Conservation (phyloP, 2,329 filamentous ascomycete genomes). For the Diaporthe sp. region DNA sequence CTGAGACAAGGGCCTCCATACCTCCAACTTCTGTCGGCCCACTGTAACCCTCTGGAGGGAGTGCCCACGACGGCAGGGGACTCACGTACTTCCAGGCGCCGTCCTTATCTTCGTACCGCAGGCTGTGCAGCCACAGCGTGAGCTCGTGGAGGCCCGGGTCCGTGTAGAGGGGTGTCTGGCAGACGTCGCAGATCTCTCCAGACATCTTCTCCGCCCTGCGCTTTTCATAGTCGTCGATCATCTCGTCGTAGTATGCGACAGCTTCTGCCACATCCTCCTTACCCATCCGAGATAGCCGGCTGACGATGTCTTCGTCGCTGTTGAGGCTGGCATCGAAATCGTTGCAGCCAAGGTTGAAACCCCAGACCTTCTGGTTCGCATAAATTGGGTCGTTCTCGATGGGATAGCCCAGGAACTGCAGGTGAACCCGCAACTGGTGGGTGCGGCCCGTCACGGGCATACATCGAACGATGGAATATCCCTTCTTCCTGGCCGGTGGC, state of each 20-base stretch:
- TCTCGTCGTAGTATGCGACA: constrained; percentile 92
- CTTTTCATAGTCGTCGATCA: constrained; percentile 91
- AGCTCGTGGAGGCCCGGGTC: constrained; percentile 93
- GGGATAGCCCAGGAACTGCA: constrained; percentile 94
- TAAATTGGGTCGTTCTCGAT: constrained; percentile 99
- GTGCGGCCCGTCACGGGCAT: constrained; percentile 93
- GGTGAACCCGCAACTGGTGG: constrained; percentile 93
- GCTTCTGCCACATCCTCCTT: constrained; percentile 94
- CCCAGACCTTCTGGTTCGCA: constrained; percentile 93
- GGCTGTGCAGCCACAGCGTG: constrained; percentile 92
- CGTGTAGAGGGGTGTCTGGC: constrained; percentile 90
- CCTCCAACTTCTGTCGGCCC: constrained; percentile 79
- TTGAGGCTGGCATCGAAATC: constrained; percentile 76
- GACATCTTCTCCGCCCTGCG: constrained; percentile 94
- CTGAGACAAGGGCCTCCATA: constrained; percentile 71
- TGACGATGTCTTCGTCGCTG: constrained; percentile 91
- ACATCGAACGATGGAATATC: constrained; percentile 96
- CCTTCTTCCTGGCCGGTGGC: constrained; percentile 70
- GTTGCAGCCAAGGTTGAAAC: constrained; percentile 78
- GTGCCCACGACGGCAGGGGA: constrained; percentile 85
- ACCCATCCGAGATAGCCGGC: constrained; percentile 87
- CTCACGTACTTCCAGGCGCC: constrained; percentile 92
- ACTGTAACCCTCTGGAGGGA: constrained; percentile 80
- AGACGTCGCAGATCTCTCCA: constrained; percentile 83
- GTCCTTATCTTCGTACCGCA: constrained; percentile 86